These are phyloP conservation scores for Linum trigynum DNA, from an alignment of 345 rosid species.

Conservation along the genomic window DNA sequence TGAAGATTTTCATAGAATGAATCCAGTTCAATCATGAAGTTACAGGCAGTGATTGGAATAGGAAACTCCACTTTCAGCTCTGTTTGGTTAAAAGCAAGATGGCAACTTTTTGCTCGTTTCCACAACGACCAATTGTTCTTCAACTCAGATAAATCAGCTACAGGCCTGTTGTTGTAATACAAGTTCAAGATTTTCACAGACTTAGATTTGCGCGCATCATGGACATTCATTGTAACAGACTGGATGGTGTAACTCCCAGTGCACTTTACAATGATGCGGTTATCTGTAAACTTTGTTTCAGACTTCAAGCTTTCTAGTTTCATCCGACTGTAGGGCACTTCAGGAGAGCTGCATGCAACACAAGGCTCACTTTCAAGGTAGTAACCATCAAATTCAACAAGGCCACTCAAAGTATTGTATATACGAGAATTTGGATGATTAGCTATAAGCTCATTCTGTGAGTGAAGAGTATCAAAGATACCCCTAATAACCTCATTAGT, in stretches of 20 bases:
- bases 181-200: constrained; percentile 95
- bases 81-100: constrained; percentile 91
- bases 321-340: constrained; percentile 96
- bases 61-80: constrained; percentile 97
- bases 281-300: constrained; percentile 95
- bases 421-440: constrained; percentile 98
- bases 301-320: constrained; percentile 96
- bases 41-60: constrained; percentile 96
- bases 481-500: constrained; percentile 62
- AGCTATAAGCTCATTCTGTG: constrained; percentile 94
- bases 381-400: constrained; percentile 97
- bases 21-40: constrained; percentile 98
- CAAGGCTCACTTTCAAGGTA: constrained; percentile 99
- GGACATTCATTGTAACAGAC: constrained; percentile 95
- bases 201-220: constrained; percentile 95
- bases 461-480: constrained; percentile 84
- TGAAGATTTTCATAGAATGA: constrained; percentile 99
- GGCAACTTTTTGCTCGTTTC: constrained; percentile 99
- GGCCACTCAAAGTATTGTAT: constrained; percentile 79
- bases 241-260: constrained; percentile 98
- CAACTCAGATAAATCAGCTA: constrained; percentile 89
- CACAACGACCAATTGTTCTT: constrained; percentile 95
- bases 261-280: constrained; percentile 94
- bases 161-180: constrained; percentile 94
- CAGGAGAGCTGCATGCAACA: constrained; percentile 98